Conservation (phyloP, 768 basidiomycete genomes). For the Cystofilobasidium ferigula region DNA sequence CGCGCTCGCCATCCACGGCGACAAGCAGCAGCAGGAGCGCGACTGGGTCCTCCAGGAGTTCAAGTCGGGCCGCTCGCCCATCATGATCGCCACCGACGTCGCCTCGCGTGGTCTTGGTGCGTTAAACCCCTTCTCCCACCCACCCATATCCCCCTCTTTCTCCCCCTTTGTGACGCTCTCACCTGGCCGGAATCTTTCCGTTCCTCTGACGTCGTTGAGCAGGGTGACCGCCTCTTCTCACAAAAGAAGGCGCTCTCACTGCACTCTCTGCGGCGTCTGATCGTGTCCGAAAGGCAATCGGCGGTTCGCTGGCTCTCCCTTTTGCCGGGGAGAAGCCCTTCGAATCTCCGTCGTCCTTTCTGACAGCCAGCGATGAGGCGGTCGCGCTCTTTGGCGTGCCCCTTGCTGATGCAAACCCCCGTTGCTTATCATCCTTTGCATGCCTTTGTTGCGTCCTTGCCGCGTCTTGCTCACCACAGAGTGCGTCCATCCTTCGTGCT, state of each 20-base stretch:
- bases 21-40: constrained; percentile 98
- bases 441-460: background rate
- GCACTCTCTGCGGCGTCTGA: too few relatives aligned
- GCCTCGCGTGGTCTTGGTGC: constrained; percentile 15
- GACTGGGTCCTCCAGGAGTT: constrained; percentile 99
- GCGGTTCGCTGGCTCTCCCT: constrained; percentile 26
- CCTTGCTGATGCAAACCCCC: background rate
- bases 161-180: background rate
- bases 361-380: too few relatives aligned
- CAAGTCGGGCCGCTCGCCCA: constrained; percentile 93
- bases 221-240: too few relatives aligned
- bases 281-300: too few relatives aligned
- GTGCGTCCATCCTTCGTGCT: constrained; percentile 11
- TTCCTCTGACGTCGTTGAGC: constrained; percentile 45
- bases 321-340: too few relatives aligned
- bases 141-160: background rate
- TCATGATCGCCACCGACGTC: constrained; percentile 87
- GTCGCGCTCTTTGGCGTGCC: background rate
- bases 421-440: background rate
- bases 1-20: constrained; percentile 97
- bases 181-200: too few relatives aligned
- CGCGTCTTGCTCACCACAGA: constrained; percentile 11
- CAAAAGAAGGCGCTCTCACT: too few relatives aligned
- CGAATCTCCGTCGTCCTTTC: too few relatives aligned
- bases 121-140: background rate